phyloP scores from a whole-genome alignment of 495 filamentous ascomycete species.

The Saxophila tyrrhenica region DNA sequence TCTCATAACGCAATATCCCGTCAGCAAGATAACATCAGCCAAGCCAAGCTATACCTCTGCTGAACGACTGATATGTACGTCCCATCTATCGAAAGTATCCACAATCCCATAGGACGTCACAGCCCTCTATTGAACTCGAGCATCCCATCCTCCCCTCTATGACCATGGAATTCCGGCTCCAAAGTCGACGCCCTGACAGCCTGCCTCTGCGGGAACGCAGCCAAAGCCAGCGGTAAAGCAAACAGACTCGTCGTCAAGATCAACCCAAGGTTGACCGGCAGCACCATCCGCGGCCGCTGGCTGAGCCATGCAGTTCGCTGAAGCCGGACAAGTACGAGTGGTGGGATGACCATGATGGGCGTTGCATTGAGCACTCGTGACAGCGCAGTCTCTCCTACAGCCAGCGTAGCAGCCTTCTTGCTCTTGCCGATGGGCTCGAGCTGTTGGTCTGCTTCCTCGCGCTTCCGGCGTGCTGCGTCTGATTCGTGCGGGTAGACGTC shows the following conservation, averaged over 20 bases:
- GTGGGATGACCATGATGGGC: constrained; percentile 92
- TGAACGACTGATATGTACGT: too few species aligned
- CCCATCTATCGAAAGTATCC: too few species aligned
- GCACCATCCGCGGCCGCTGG: constrained; percentile 54
- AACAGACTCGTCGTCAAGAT: constrained; percentile 73
- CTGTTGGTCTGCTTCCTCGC: constrained; percentile 41
- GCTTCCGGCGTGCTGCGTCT: constrained; percentile 41
- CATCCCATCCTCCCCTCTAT: constrained; percentile 60
- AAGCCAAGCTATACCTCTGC: too few species aligned
- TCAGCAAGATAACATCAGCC: too few species aligned
- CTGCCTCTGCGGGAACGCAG: constrained; percentile 85
- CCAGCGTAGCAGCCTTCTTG: constrained; percentile 72
- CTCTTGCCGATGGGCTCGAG: constrained; percentile 65
- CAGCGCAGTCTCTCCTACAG: constrained; percentile 83
- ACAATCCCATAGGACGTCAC: background rate
- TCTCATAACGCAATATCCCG: too few species aligned
- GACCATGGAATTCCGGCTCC: constrained; percentile 72
- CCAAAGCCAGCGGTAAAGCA: constrained; percentile 75
- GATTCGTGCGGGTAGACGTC: constrained; percentile 73
- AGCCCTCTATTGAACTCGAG: constrained; percentile 80
- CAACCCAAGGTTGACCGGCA: constrained; percentile 72
- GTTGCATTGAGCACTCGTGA: constrained; percentile 84
- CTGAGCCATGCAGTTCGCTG: constrained; percentile 68
- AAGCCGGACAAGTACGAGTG: constrained; percentile 68
- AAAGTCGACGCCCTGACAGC: constrained; percentile 56